Conservation (phyloP, 1,284 basidiomycete species). For the Microbotryomycetes sp. region DNA sequence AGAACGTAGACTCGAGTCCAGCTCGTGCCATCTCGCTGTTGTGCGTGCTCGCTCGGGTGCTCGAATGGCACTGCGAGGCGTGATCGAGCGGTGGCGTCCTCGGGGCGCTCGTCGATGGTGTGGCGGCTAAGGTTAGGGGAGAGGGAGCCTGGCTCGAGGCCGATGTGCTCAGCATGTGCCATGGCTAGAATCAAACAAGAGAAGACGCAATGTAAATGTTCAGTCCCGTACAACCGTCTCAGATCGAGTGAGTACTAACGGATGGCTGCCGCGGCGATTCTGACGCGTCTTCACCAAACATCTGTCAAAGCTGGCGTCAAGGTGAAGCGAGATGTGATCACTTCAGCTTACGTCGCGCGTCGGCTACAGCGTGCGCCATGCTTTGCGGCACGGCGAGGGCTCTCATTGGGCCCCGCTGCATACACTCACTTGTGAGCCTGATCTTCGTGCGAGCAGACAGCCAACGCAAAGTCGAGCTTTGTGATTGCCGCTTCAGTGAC, state of each 20-base stretch:
- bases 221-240: no score
- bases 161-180: slow-evolving; percentile 6
- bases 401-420: neutral
- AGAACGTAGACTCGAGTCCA: no score
- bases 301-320: neutral
- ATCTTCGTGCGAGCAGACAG: no score
- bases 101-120: no score
- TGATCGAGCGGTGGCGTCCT: no score
- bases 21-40: no score
- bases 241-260: no score
- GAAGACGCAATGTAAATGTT: no score
- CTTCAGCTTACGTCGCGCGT: neutral
- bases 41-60: no score
- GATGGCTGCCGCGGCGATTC: slow-evolving; percentile 23
- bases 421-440: neutral
- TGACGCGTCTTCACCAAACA: slow-evolving; percentile 19
- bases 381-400: neutral
- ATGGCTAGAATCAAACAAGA: neutral
- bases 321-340: neutral
- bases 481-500: neutral
- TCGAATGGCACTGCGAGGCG: no score
- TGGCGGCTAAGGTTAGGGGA: slow-evolving; percentile 3
- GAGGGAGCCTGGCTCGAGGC: slow-evolving; percentile 8
- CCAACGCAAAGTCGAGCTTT: neutral
- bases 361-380: neutral